phyloP scores from a whole-genome alignment of 768 basidiomycete genomes.

The Peribolospora kevripleyi region DNA sequence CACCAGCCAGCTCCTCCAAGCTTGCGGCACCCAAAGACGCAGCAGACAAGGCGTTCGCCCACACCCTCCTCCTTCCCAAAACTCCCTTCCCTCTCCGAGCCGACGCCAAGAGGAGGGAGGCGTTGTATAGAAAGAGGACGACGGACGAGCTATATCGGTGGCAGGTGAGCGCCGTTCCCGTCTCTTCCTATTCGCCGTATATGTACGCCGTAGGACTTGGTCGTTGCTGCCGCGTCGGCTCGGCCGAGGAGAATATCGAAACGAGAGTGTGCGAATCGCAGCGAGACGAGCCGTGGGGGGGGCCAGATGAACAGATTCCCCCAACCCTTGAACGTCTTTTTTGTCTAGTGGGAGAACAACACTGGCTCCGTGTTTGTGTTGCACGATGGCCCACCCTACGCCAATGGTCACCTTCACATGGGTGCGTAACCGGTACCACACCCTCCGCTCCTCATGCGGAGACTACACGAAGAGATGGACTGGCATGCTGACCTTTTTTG shows the following conservation, averaged over 20 bases:
- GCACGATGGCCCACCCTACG: constrained; percentile 93
- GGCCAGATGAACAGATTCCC: neutral
- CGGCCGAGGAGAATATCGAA: too few relatives aligned
- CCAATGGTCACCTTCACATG: constrained; percentile 87
- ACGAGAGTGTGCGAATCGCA: too few relatives aligned
- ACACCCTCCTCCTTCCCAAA: constrained; percentile 55
- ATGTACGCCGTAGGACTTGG: neutral
- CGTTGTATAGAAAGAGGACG: constrained; percentile 34
- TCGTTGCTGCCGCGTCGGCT: neutral
- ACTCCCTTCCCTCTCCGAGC: constrained; percentile 53
- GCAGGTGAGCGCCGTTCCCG: constrained; percentile 19
- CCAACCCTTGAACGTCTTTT: neutral
- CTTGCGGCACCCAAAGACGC: too few relatives aligned
- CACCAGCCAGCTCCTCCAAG: too few relatives aligned
- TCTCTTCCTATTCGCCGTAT: neutral
- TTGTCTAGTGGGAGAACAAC: constrained; percentile 36
- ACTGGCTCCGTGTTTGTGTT: constrained; percentile 51
- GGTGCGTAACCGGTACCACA: constrained; percentile 27
- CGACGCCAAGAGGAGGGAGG: constrained; percentile 39
- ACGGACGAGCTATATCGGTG: constrained; percentile 44
- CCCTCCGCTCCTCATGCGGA: neutral
- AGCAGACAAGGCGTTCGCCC: constrained; percentile 24
- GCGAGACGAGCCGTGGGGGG: neutral
- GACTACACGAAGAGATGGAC: neutral
- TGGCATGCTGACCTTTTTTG: constrained; percentile 3